Conservation (phyloP, 1,284 basidiomycete genomes). For the Leccinum pachyderme region DNA sequence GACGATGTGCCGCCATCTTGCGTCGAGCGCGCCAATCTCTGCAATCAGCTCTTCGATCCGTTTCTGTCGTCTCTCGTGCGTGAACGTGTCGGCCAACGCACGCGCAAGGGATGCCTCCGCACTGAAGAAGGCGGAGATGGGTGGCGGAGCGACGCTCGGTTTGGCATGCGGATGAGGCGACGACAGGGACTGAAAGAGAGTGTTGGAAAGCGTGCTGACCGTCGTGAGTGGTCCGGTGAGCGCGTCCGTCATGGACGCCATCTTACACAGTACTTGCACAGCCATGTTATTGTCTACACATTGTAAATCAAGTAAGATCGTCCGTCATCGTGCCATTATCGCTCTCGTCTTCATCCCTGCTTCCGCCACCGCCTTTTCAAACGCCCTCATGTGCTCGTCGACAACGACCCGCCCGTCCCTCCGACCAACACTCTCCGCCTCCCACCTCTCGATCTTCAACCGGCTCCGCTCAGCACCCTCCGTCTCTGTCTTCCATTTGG, state of each 20-base stretch:
- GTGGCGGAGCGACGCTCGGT: constrained; percentile 61
- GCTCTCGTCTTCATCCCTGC: constrained; percentile 71
- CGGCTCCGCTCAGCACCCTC: constrained; percentile 79
- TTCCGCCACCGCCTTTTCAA: constrained; percentile 65
- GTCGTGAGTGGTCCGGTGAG: constrained; percentile 64
- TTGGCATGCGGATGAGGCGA: constrained; percentile 48
- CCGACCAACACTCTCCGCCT: constrained; percentile 47
- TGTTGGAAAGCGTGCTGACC: constrained; percentile 62
- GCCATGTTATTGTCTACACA: constrained; percentile 17
- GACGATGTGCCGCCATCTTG: constrained; percentile 63
- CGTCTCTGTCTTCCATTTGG: constrained; percentile 73
- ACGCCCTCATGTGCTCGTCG: constrained; percentile 71
- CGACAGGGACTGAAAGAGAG: constrained; percentile 69
- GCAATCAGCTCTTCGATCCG: constrained; percentile 65
- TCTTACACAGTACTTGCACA: not conserved
- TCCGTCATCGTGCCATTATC: constrained; percentile 56
- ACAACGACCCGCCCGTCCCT: constrained; percentile 64
- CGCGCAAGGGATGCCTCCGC: constrained; percentile 61
- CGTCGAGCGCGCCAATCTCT: constrained; percentile 66
- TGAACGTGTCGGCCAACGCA: constrained; percentile 62
- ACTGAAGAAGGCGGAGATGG: constrained; percentile 55
- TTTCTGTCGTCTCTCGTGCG: constrained; percentile 72
- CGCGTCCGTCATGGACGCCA: constrained; percentile 46
- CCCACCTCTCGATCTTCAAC: constrained; percentile 72
- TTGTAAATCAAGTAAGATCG: constrained; percentile 24